Conservation (phyloP, 805 yeast genomes). For the Teunomyces lycoperdinae region DNA sequence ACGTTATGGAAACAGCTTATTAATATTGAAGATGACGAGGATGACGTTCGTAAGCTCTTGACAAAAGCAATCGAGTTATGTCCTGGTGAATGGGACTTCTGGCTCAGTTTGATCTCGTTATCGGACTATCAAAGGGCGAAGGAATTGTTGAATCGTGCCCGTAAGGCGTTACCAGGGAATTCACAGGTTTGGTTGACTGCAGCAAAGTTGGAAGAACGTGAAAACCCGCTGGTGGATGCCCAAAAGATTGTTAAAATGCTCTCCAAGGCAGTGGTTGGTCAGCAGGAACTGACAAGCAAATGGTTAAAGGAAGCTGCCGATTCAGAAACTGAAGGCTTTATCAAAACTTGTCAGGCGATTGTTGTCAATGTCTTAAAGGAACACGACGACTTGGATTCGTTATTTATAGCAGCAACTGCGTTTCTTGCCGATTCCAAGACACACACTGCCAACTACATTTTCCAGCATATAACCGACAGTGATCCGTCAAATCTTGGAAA, state of each 20-base stretch:
- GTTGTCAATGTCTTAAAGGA: constrained; percentile 38
- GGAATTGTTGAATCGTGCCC: constrained; percentile 54
- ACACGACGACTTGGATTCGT: constrained; percentile 17
- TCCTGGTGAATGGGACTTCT: constrained; percentile 61
- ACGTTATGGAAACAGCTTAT: constrained; percentile 70
- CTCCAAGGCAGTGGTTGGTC: constrained; percentile 42
- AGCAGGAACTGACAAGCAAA: constrained; percentile 27
- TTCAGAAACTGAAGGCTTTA: constrained; percentile 48
- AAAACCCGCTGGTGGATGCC: constrained; percentile 41
- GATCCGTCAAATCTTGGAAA: constrained; percentile 44
- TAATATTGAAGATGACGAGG: constrained; percentile 52
- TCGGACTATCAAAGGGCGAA: constrained; percentile 50
- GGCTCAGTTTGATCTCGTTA: constrained; percentile 56
- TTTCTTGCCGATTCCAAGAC: neutral
- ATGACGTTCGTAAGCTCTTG: constrained; percentile 52
- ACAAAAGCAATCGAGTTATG: constrained; percentile 66
- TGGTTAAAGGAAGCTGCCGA: constrained; percentile 59
- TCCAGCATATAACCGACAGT: constrained; percentile 42
- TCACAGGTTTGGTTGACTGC: constrained; percentile 68
- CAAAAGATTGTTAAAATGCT: constrained; percentile 48
- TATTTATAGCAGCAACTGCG: constrained; percentile 30
- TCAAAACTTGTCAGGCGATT: constrained; percentile 52
- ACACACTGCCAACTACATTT: constrained; percentile 47
- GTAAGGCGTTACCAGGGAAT: constrained; percentile 49
- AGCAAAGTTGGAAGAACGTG: constrained; percentile 60